Conservation (phyloP, 345 rosid species). For the Cardiospermum halicacabum region DNA sequence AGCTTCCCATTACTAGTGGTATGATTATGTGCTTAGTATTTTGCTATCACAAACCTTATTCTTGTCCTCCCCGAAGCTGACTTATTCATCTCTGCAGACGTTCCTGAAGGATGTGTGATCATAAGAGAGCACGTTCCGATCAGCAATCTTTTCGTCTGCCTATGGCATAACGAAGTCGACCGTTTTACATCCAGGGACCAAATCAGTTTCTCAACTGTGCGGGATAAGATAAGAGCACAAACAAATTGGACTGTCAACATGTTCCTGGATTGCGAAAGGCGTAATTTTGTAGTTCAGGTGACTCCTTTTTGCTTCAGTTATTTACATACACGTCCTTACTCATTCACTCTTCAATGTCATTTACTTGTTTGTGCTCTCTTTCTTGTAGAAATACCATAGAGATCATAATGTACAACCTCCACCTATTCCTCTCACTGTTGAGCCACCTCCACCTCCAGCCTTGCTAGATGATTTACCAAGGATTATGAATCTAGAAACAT, state of each 20-base stretch:
- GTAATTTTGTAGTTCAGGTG: constrained; percentile 98
- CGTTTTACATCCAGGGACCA: constrained; percentile 98
- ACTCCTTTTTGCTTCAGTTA: constrained; percentile 4
- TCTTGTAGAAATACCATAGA: constrained; percentile 73
- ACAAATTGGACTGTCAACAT: constrained; percentile 83
- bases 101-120: constrained; percentile 98
- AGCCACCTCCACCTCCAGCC: constrained; percentile 38
- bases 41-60: constrained; percentile 2
- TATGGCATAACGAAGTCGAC: constrained; percentile 98
- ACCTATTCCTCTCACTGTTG: constrained; percentile 26
- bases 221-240: constrained; percentile 77
- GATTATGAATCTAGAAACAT: constrained; percentile 28
- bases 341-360: background rate
- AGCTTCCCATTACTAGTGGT: constrained; percentile 95
- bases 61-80: background rate
- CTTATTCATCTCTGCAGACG: constrained; percentile 54
- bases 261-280: constrained; percentile 96
- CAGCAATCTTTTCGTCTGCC: constrained; percentile 88
- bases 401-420: constrained; percentile 45
- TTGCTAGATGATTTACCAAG: constrained; percentile 32
- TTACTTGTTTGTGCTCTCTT: background rate
- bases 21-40: constrained; percentile 19
- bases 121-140: constrained; percentile 94
- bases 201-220: constrained; percentile 84
- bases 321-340: background rate